Evolutionary conservation across 2,329 filamentous ascomycete genomes (phyloP), one percentile per base, ranked within the genome.

Genomic region (Epichloe aotearoae): DNA sequence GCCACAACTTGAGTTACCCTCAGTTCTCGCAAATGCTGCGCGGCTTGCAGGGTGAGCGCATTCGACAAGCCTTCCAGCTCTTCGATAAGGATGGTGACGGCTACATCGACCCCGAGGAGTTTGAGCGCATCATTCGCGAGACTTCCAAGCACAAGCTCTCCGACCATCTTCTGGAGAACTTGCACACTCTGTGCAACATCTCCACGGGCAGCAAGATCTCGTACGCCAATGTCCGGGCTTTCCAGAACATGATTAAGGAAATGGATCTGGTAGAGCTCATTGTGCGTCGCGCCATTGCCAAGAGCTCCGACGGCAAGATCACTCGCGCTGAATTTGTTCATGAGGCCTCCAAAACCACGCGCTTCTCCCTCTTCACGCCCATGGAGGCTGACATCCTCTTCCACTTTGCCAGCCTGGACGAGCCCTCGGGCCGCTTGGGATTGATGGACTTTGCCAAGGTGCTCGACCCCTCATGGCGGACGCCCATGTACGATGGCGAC

Each of bases 361-460:
- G 93, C 56, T 98, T 96, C 74, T 94, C 90, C 12, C 80, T 94
- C 37, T 96, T 97, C 70, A 97, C 93, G 0, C 93, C 93, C 12
- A 96, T 97, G 89, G 93, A 98, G 69, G 90, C 91, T 40, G 93
- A 98, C 64, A 95, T 98, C 55, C 80, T 98, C 40, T 98, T 98
- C 76, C 93, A 97, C 72, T 98, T 98, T 67, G 93, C 93, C 54
- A 88, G 90, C 55, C 76, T 97, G 50, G 88, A 96, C 64, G 84
- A 93, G 60, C 86, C 88, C 3, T 91, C 89, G 1, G 93, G 90
- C 19, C 80, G 88, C 47, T 80, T 98, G 1, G 80, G 86, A 34
- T 74, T 95, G 43, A 71, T 72, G 54, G 90, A 97, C 69, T 98
- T 98, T 64, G 82, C 88, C 60, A 95, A 95, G 70, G 93, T 98